A percentile compares a stretch with the other conserved stretches of the same genome.
Evolutionary conservation across 129 eudicot species (phyloP).

Genomic region (Daucus carota): DH1_v3.0 NC_030387.2:12569001-12569500

Average conservation of each 20-base stretch:
- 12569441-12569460: constrained; percentile 7
- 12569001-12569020: too few species aligned
- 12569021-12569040: too few species aligned
- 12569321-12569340: constrained; percentile 13
- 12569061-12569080: too few species aligned
- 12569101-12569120: too few species aligned
- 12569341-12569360: constrained; percentile 12
- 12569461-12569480: background rate
- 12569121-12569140: too few species aligned
- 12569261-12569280: constrained; percentile 21
- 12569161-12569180: constrained; percentile 6
- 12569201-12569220: constrained; percentile 21
- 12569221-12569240: constrained; percentile 23
- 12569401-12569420: background rate
- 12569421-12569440: constrained; percentile 11
- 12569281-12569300: constrained; percentile 25
- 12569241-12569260: constrained; percentile 26
- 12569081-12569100: too few species aligned
- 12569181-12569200: constrained; percentile 14
- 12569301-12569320: constrained; percentile 10
- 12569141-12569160: background rate
- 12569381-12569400: constrained; percentile 10
- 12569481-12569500: background rate
- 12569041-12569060: too few species aligned
- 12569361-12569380: constrained; percentile 12